Base-by-base conservation (phyloP, 108 stramenopile species). In the Mayamaea pseudoterrestris region DNA sequence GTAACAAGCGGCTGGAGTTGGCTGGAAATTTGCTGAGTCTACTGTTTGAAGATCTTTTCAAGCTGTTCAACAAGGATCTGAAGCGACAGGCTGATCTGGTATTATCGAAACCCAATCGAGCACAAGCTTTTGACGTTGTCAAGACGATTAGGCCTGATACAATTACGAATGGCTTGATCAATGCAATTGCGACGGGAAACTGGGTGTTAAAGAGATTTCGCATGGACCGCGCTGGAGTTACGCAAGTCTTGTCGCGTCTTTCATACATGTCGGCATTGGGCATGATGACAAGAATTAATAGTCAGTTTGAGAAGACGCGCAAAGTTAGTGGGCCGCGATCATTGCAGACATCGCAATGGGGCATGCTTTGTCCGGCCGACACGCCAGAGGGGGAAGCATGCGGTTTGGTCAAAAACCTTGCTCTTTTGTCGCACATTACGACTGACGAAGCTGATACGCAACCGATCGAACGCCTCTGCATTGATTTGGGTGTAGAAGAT, bases 151-250 rank as follows among this genome's bases (percentile, higher is more conserved):
- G 90, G 32, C 71, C 88, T 0, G 91, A 94, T 49, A 96, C 90
- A 0, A 96, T 99, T 63, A 83, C 98, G 13, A 83, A 93, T 47
- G 96, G 96, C 14, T 94, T 99, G 79, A 68, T 91, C 50, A 81
- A 83, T 45, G 94, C 95, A 23, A 93, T 98, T 48, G 81, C 94
- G 47, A 95, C 94, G 8, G 98, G 98, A 16, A 98, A 97, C 55
- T 98, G 98, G 96, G 93, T 93, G 2, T 73, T 99, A 24, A 95
- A 97, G 60, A 86, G 98, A 13, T 97, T 98, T 58, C 71, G 93
- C n/a, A 96, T 97, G 93, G 96, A 97, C 59, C 79, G 95, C 9
- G 93, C 95, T 5, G 98, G 98, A 40, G 95, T 99, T 9, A 95
- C 96, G 3, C 98, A 99, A 69, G 94, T 97, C 0, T 61, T 98